Evolutionary conservation across 169 alveolate species (phyloP).

Genomic region (Babesia sp.): DNA sequence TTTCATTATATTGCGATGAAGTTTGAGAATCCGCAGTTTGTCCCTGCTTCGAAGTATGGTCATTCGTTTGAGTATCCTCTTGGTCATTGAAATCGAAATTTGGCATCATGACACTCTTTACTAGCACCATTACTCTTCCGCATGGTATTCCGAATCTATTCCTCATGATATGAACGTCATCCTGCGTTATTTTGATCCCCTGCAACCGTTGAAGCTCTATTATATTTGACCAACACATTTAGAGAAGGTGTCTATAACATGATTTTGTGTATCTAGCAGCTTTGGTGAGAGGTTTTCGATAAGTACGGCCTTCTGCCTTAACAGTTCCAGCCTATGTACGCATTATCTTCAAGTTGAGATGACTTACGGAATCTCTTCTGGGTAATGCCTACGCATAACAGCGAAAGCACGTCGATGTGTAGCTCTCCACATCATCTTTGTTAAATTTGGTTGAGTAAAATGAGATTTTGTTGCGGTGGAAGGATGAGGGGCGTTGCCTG

Average conservation of each 20-base stretch:
- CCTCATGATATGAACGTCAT: slow-evolving; percentile 76
- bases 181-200: slow-evolving; percentile 65
- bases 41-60: neutral
- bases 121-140: slow-evolving; percentile 71
- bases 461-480: no score
- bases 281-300: slow-evolving; percentile 35
- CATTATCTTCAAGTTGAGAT: neutral
- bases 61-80: neutral
- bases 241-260: slow-evolving; percentile 14
- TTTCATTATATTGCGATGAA: neutral
- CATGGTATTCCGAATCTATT: slow-evolving; percentile 71
- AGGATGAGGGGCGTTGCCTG: no score
- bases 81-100: slow-evolving; percentile 61
- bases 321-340: slow-evolving; percentile 28
- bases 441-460: no score
- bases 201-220: neutral
- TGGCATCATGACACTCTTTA: slow-evolving; percentile 63
- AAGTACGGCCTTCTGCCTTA: slow-evolving; percentile 60
- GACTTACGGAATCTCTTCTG: slow-evolving; percentile 49
- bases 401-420: neutral
- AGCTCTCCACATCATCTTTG: slow-evolving; percentile 12
- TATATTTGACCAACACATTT: slow-evolving; percentile 40
- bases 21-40: neutral
- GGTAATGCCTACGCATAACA: slow-evolving; percentile 30
- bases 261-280: slow-evolving; percentile 27